Evolutionary conservation across 148 eudicot species (phyloP), one percentile per base, ranked within the genome.

Genomic region (Fagopyrum tataricum): DNA sequence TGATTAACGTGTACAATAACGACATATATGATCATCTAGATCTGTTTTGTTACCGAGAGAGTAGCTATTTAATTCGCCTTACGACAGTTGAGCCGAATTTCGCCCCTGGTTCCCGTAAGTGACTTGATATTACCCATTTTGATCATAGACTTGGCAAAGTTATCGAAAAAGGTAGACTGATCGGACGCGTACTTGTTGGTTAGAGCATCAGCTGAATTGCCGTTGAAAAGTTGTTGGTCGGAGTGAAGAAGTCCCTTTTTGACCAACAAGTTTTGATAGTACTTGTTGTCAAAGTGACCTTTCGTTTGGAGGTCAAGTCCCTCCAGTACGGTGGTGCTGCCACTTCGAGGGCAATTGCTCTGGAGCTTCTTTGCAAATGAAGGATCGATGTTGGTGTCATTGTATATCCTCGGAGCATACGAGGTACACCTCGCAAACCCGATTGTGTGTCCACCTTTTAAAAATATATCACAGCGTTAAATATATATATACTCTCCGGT

Each of bases 381-480:
- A 0, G 85, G 75, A 51, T 75, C 81, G 7, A 89, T 87, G 76
- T 82, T 68, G n/a, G 70, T 43, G 44, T 89, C 88, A 14, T 71
- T 83, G 74, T 87, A 82, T 40, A 87, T 89, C 73, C 82, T 86
- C 51, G 71, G 6, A 18, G 74, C 77, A 74, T 82, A 89, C 78
- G 71, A 13, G 3, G 4, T 2, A 69, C 94, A 87, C n/a, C 85
- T 84, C 7, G 94, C 79, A 7, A 78, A 82, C 4, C 94, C 91
- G 48, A 89, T 26, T 0, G 89, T 82, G 78, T 89, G 93, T 76
- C 76, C 87, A 15, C 85, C 85, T 82, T n/a, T n/a, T n/a, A n/a
- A n/a, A n/a, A n/a, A n/a, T n/a, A n/a, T n/a, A n/a, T n/a, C n/a
- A n/a, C n/a, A n/a, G n/a, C n/a, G n/a, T n/a, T n/a, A n/a, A n/a